phyloP scores from a whole-genome alignment of 345 rosid species.

The Melaleuca alternifolia region DNA sequence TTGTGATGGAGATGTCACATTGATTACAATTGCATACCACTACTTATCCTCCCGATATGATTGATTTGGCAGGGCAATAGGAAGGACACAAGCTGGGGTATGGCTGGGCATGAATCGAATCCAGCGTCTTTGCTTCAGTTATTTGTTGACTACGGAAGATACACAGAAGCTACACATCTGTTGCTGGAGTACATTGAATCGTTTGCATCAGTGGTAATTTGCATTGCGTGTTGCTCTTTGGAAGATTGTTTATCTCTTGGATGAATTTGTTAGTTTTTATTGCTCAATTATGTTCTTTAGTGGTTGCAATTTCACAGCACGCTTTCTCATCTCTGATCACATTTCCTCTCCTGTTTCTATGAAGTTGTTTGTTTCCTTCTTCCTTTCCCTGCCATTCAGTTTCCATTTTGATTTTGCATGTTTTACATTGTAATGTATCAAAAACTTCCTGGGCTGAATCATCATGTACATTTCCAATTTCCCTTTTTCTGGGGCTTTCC shows the following conservation, averaged over 20 bases:
- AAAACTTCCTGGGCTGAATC: neutral
- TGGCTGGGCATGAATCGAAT: slow-evolving; percentile 72
- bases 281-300: neutral
- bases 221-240: neutral
- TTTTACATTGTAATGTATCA: neutral
- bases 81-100: slow-evolving; percentile 58
- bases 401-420: neutral
- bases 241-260: neutral
- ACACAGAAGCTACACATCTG: slow-evolving; percentile 73
- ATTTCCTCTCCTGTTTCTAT: neutral
- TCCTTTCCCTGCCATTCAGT: neutral
- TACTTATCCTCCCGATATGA: neutral
- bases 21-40: neutral
- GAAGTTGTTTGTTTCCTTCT: neutral
- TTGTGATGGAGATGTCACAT: neutral
- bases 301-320: neutral
- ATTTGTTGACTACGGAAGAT: slow-evolving; percentile 65
- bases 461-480: neutral
- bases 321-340: neutral
- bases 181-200: slow-evolving; percentile 62
- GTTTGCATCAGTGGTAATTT: slow-evolving; percentile 60
- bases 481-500: neutral
- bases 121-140: slow-evolving; percentile 73
- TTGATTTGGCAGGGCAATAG: slow-evolving; percentile 37
- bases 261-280: neutral